phyloP scores from a whole-genome alignment of 2,329 filamentous ascomycete genomes.

The Trichoderma brevicompactum region DNA sequence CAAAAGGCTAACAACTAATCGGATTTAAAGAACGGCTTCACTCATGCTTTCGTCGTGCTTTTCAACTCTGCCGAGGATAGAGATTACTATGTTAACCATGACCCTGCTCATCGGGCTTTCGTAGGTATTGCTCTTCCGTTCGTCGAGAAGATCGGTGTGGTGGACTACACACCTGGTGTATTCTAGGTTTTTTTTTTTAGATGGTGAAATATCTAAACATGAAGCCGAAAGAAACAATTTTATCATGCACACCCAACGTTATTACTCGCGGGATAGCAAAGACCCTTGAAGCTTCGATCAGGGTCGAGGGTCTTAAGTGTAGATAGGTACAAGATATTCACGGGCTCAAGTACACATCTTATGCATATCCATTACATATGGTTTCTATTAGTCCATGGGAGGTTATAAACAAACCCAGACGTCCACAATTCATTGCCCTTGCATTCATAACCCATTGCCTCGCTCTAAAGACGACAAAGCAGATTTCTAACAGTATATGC shows the following conservation, averaged over 20 bases:
- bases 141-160: background rate
- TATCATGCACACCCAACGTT: background rate
- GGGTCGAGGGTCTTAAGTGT: too few species aligned
- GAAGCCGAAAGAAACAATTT: background rate
- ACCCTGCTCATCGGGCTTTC: conserved; percentile 15
- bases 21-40: conserved; percentile 1
- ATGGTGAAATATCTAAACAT: background rate
- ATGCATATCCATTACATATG: background rate
- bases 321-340: too few species aligned
- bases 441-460: conserved; percentile 9
- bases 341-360: too few species aligned
- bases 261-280: too few species aligned
- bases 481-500: background rate
- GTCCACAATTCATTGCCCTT: background rate
- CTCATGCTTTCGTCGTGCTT: conserved; percentile 20
- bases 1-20: background rate
- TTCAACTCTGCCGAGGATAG: conserved; percentile 7
- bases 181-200: background rate
- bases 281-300: too few species aligned
- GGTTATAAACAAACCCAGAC: background rate
- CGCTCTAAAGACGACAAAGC: conserved; percentile 2
- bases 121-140: background rate
- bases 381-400: background rate
- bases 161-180: background rate
- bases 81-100: conserved; percentile 18